Evolutionary conservation across 495 filamentous ascomycete genomes (phyloP).

Genomic region (Trichoderma gamsii): DNA sequence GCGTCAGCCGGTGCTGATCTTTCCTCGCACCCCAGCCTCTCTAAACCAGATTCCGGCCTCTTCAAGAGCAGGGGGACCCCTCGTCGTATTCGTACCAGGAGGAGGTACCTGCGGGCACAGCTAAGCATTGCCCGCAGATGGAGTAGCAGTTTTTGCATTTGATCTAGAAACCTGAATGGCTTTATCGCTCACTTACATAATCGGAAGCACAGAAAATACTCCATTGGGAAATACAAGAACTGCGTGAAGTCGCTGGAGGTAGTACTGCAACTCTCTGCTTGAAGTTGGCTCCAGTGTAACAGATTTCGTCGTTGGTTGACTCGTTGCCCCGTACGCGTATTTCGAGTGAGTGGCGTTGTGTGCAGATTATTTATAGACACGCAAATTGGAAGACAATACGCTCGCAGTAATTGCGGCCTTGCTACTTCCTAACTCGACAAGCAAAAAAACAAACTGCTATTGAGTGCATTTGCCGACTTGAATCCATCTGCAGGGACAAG

Average conservation of each 20-base stretch:
- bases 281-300: too few species aligned
- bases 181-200: too few species aligned
- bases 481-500: neutral
- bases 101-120: neutral
- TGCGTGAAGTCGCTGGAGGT: too few species aligned
- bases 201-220: too few species aligned
- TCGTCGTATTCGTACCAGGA: constrained; percentile 1
- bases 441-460: neutral
- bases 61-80: neutral
- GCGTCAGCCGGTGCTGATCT: constrained; percentile 4
- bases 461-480: neutral
- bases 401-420: too few species aligned
- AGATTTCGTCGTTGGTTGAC: too few species aligned
- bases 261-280: too few species aligned
- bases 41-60: neutral
- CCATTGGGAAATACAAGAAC: too few species aligned
- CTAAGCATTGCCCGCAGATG: neutral
- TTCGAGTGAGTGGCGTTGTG: too few species aligned
- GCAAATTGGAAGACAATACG: too few species aligned
- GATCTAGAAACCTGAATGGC: neutral
- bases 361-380: too few species aligned
- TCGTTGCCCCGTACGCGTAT: too few species aligned
- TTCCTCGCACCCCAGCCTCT: neutral
- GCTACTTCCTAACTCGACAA: neutral
- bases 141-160: neutral